Evolutionary conservation across 1,139 yeast species (phyloP).

Genomic region (Taphrina betulina): DNA sequence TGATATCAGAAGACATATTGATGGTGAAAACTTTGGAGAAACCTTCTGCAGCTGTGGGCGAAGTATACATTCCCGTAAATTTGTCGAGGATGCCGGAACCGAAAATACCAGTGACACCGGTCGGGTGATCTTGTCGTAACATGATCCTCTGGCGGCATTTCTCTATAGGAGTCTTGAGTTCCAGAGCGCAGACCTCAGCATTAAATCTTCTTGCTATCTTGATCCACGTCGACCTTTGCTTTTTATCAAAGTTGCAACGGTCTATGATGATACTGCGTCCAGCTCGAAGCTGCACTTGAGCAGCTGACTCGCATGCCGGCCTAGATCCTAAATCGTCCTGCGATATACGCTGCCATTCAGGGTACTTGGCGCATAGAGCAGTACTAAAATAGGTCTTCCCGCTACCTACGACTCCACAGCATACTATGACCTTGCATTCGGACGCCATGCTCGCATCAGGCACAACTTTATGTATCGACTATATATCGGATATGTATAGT

Average conservation of each 20-base stretch:
- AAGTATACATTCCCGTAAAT: not conserved
- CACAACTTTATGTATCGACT: no score
- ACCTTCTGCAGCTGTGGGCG: not conserved
- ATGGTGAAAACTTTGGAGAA: not conserved
- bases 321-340: conserved; percentile 16
- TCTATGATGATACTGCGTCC: conserved; percentile 1
- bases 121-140: conserved; percentile 2
- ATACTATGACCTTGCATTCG: not conserved
- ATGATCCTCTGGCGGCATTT: conserved; percentile 3
- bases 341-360: conserved; percentile 3
- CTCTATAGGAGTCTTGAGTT: conserved; percentile 3
- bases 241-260: conserved; percentile 13
- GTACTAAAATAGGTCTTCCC: conserved; percentile 4
- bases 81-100: not conserved
- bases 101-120: not conserved
- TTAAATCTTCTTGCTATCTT: not conserved
- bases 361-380: not conserved
- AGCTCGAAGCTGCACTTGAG: not conserved
- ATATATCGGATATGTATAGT: no score
- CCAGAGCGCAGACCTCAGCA: not conserved
- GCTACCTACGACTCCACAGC: conserved; percentile 1
- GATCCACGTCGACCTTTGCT: conserved; percentile 1
- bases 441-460: no score
- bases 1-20: not conserved
- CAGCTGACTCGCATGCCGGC: conserved; percentile 3